Conservation (phyloP, 768 basidiomycete genomes). For the Chalciporus chontae region DNA sequence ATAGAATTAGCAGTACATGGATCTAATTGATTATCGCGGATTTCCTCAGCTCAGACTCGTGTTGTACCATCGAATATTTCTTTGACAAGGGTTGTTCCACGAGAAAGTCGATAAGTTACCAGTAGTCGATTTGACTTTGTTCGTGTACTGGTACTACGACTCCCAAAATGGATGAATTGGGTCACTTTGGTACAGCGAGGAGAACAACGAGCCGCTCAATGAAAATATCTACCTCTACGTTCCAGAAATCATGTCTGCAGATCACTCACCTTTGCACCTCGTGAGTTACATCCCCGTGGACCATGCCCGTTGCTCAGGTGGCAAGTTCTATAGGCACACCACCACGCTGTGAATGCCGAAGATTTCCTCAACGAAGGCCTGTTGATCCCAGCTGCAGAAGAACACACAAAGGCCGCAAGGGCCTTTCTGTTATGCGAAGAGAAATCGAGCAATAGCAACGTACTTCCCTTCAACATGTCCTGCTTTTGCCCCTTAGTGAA, state of each 20-base stretch:
- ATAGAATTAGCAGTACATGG: too few relatives aligned
- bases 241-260: slow-evolving; percentile 27
- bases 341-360: slow-evolving; percentile 78
- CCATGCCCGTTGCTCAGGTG: slow-evolving; percentile 1
- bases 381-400: slow-evolving; percentile 67
- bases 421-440: slow-evolving; percentile 73
- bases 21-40: too few relatives aligned
- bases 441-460: slow-evolving; percentile 69
- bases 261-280: slow-evolving; percentile 50
- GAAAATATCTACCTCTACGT: too few relatives aligned
- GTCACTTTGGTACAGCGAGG: too few relatives aligned
- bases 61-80: too few relatives aligned
- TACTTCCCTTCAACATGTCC: slow-evolving; percentile 31
- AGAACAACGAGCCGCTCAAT: too few relatives aligned
- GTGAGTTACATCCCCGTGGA: slow-evolving; percentile 30
- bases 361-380: slow-evolving; percentile 65
- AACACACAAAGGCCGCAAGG: slow-evolving; percentile 73
- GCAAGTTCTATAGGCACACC: slow-evolving; percentile 59
- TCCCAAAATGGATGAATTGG: too few relatives aligned
- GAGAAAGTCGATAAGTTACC: too few relatives aligned
- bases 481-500: slow-evolving; percentile 3
- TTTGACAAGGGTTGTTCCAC: too few relatives aligned
- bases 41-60: too few relatives aligned
- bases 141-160: too few relatives aligned
- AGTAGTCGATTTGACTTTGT: too few relatives aligned